These are phyloP conservation scores for Pichia nakasei DNA, from an alignment of 805 yeast genomes.

Conservation along the genomic window DNA sequence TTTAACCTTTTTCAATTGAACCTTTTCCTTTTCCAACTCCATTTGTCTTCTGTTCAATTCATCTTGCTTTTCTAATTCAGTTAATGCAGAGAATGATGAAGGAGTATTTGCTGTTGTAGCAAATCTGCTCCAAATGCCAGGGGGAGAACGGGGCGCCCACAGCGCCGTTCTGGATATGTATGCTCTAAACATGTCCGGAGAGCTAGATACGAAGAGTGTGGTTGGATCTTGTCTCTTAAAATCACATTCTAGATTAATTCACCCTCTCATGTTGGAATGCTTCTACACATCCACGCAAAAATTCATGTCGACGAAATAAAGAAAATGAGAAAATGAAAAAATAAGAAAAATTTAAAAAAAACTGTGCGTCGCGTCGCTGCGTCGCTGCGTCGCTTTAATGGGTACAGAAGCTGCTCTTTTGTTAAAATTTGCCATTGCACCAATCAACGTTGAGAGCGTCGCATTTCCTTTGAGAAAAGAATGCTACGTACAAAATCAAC, in stretches of 20 bases:
- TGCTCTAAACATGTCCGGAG: too few relatives aligned
- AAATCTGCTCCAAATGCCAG: slow-evolving; percentile 6
- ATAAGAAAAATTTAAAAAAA: neutral
- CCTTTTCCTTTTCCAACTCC: slow-evolving; percentile 60
- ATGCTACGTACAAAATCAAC: too few relatives aligned
- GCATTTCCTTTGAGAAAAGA: too few relatives aligned
- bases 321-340: neutral
- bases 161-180: neutral
- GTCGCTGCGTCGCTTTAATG: neutral
- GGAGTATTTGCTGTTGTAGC: slow-evolving; percentile 8
- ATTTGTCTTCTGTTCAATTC: slow-evolving; percentile 61
- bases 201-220: too few relatives aligned
- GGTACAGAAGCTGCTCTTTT: too few relatives aligned
- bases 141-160: neutral
- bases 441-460: too few relatives aligned
- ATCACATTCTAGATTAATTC: too few relatives aligned
- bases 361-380: neutral
- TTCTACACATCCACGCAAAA: too few relatives aligned
- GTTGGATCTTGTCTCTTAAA: too few relatives aligned
- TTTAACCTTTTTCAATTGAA: slow-evolving; percentile 63
- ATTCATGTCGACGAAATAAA: neutral
- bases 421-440: too few relatives aligned
- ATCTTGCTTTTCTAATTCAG: slow-evolving; percentile 77
- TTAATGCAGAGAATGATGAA: slow-evolving; percentile 17
- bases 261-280: too few relatives aligned